Percentiles rank a stretch among this genome's conserved stretches.
Conservation (phyloP, 2,329 filamentous ascomycete species). For the Phialophora macrospora region DNA sequence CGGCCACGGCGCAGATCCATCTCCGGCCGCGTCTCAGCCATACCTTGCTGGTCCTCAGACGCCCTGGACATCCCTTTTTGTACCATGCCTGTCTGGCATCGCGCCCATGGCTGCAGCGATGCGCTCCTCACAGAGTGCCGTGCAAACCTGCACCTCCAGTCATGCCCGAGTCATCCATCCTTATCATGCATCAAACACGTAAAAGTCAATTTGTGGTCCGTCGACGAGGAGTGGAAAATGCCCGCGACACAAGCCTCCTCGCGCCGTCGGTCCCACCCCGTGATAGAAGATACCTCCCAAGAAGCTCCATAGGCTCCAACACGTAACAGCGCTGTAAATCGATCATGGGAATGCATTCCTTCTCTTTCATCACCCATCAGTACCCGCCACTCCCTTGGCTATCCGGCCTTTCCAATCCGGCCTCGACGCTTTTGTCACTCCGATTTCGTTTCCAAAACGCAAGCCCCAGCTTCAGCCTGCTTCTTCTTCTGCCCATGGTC, state of each 20-base stretch:
- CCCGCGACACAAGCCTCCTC: conserved; percentile 5
- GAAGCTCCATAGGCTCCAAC: conserved; percentile 10
- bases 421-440: conserved; percentile 29
- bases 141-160: neutral
- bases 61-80: neutral
- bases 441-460: conserved; percentile 38
- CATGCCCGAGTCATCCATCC: conserved; percentile 11
- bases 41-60: neutral
- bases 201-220: conserved; percentile 1
- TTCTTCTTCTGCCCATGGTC: conserved; percentile 35
- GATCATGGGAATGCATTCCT: neutral
- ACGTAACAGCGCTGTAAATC: conserved; percentile 14
- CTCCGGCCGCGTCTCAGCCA: neutral
- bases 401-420: conserved; percentile 21
- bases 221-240: conserved; percentile 4
- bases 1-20: neutral
- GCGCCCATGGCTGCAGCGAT: neutral
- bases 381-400: conserved; percentile 28
- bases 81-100: neutral
- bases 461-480: conserved; percentile 35
- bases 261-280: neutral
- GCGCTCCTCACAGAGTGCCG: neutral
- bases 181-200: conserved; percentile 12
- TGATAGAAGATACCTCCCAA: conserved; percentile 18
- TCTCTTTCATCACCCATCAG: conserved; percentile 6